phyloP scores from a whole-genome alignment of 768 basidiomycete species.

The Podaxis rugospora region DNA sequence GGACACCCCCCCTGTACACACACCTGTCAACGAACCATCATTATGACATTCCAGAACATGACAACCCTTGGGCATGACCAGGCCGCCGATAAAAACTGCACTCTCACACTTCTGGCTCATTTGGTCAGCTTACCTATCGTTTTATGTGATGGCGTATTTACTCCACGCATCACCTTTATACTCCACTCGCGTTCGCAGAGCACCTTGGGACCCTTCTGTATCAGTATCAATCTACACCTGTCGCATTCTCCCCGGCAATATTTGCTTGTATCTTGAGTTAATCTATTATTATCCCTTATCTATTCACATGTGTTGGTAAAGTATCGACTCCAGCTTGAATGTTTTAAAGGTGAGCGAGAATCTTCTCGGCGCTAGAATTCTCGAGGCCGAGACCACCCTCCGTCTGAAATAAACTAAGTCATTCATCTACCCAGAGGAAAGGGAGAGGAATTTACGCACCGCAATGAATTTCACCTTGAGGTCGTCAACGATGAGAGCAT shows the following conservation, averaged over 20 bases:
- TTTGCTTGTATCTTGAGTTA: not conserved
- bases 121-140: not conserved
- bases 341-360: slow-evolving; percentile 38
- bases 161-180: not conserved
- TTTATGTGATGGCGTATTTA: not conserved
- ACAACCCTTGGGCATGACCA: slow-evolving; percentile 20
- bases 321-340: not conserved
- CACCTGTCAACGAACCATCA: slow-evolving; percentile 4
- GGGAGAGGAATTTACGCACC: slow-evolving; percentile 29
- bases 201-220: not conserved
- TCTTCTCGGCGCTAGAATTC: slow-evolving; percentile 54
- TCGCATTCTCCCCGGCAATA: not conserved
- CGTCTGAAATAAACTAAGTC: slow-evolving; percentile 26
- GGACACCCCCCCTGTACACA: slow-evolving; percentile 11
- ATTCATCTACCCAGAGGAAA: slow-evolving; percentile 7
- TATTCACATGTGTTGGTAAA: not conserved
- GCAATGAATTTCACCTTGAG: slow-evolving; percentile 64
- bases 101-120: no score
- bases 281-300: not conserved
- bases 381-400: slow-evolving; percentile 48
- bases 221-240: not conserved
- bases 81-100: not conserved
- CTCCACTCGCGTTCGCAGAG: not conserved
- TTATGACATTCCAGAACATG: slow-evolving; percentile 12
- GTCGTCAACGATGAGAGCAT: slow-evolving; percentile 64